phyloP scores from a whole-genome alignment of 2,329 filamentous ascomycete genomes.

The Shiraia bambusicola region DNA sequence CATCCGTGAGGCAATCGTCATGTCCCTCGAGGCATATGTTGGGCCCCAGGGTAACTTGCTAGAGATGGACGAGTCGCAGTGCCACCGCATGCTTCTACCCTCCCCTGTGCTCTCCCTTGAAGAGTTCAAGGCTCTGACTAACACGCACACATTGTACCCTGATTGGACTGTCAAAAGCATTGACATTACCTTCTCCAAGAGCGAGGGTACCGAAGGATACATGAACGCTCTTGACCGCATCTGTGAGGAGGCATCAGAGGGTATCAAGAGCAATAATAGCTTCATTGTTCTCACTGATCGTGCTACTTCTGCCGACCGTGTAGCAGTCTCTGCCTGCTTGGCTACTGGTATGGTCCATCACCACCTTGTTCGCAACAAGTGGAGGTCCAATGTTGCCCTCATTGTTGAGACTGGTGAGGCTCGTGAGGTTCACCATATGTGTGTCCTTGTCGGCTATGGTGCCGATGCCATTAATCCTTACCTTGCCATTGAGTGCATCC shows the following conservation, averaged over 20 bases:
- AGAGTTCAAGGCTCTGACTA: conserved; percentile 85
- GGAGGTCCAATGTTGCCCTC: conserved; percentile 84
- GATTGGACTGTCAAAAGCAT: conserved; percentile 88
- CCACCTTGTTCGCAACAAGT: conserved; percentile 92
- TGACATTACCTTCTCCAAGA: conserved; percentile 91
- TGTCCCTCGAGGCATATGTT: conserved; percentile 96
- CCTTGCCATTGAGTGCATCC: conserved; percentile 90
- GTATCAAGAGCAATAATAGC: conserved; percentile 79
- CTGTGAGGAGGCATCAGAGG: conserved; percentile 79
- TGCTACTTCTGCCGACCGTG: conserved; percentile 76
- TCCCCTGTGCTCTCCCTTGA: conserved; percentile 87
- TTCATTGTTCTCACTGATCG: conserved; percentile 89
- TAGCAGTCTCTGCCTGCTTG: conserved; percentile 81
- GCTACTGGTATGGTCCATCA: conserved; percentile 94
- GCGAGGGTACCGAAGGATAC: conserved; percentile 79
- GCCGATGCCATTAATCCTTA: conserved; percentile 94
- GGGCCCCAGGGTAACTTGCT: conserved; percentile 93
- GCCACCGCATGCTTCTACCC: conserved; percentile 78
- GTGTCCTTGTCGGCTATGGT: conserved; percentile 93
- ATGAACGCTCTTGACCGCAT: conserved; percentile 84
- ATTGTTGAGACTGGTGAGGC: conserved; percentile 92
- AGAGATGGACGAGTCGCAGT: conserved; percentile 90
- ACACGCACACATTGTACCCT: conserved; percentile 69
- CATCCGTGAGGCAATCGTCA: conserved; percentile 95
- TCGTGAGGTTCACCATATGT: conserved; percentile 98